Conservation (phyloP, 352 stramenopile genomes). For the Globisporangium cylindrosporum region DNA sequence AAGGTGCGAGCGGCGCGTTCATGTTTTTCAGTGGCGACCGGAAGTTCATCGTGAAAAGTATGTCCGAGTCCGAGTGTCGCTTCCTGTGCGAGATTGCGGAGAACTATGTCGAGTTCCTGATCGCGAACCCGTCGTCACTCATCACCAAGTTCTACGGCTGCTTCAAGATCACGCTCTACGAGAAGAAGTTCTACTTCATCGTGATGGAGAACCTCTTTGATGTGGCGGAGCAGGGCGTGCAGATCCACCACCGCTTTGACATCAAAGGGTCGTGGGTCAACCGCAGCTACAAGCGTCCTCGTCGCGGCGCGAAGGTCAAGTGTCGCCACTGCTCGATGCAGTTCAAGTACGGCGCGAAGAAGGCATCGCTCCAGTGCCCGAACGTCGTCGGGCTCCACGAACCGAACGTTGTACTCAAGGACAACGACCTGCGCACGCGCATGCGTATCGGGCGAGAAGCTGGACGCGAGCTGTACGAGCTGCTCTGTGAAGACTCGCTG, state of each 20-base stretch:
- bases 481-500: conserved; percentile 67
- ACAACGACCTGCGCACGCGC: conserved; percentile 79
- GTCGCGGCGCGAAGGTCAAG: conserved; percentile 72
- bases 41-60: conserved; percentile 90
- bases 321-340: conserved; percentile 86
- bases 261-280: conserved; percentile 93
- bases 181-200: conserved; percentile 90
- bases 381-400: conserved; percentile 80
- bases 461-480: conserved; percentile 59
- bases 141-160: conserved; percentile 90
- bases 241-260: conserved; percentile 87
- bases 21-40: conserved; percentile 91
- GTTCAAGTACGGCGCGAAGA: conserved; percentile 77
- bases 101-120: conserved; percentile 85
- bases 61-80: conserved; percentile 74
- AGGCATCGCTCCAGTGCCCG: conserved; percentile 62
- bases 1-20: conserved; percentile 90
- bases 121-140: conserved; percentile 62
- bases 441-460: conserved; percentile 70
- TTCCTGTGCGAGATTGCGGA: conserved; percentile 85
- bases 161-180: conserved; percentile 89
- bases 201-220: conserved; percentile 93
- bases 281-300: conserved; percentile 76
- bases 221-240: conserved; percentile 50
- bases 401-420: conserved; percentile 85